phyloP scores from a whole-genome alignment of 305 asterid species.

The Petunia hybrid region DNA sequence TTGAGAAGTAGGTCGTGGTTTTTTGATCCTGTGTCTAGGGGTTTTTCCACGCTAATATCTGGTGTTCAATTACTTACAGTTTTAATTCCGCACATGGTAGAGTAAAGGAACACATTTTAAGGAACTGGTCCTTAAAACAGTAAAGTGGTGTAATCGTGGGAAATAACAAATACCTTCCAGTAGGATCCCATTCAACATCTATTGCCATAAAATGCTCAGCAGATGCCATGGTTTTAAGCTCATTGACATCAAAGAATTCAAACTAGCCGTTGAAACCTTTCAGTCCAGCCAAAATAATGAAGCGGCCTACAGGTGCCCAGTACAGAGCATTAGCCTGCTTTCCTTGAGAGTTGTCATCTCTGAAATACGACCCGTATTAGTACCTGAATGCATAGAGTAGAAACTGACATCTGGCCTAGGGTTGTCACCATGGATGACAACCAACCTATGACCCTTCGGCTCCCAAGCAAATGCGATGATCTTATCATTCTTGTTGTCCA shows the following conservation, averaged over 20 bases:
- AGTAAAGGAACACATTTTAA: no score
- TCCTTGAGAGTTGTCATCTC: slow-evolving; percentile 85
- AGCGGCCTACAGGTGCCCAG: slow-evolving; percentile 95
- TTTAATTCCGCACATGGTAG: no score
- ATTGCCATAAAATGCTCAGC: slow-evolving; percentile 98
- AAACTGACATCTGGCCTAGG: slow-evolving; percentile 95
- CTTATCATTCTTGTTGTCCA: slow-evolving; percentile 91
- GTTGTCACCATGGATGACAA: slow-evolving; percentile 92
- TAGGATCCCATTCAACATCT: slow-evolving; percentile 99
- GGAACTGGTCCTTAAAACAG: no score
- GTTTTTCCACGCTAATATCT: no score
- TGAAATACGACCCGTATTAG: slow-evolving; percentile 69
- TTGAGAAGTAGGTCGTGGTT: no score
- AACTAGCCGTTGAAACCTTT: slow-evolving; percentile 88
- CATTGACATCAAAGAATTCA: slow-evolving; percentile 93
- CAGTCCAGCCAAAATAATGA: slow-evolving; percentile 82
- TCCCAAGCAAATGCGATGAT: slow-evolving; percentile 98
- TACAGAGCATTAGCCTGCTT: slow-evolving; percentile 94
- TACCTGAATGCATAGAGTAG: slow-evolving; percentile 87
- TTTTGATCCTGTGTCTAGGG: no score
- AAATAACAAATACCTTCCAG: slow-evolving; percentile 72
- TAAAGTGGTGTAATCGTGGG: no score
- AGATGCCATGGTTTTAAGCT: slow-evolving; percentile 95
- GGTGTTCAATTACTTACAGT: no score
- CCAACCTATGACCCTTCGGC: slow-evolving; percentile 96